These are phyloP conservation scores for Viola pubescens DNA, from an alignment of 441 rosid species.

Conservation along the genomic window DNA sequence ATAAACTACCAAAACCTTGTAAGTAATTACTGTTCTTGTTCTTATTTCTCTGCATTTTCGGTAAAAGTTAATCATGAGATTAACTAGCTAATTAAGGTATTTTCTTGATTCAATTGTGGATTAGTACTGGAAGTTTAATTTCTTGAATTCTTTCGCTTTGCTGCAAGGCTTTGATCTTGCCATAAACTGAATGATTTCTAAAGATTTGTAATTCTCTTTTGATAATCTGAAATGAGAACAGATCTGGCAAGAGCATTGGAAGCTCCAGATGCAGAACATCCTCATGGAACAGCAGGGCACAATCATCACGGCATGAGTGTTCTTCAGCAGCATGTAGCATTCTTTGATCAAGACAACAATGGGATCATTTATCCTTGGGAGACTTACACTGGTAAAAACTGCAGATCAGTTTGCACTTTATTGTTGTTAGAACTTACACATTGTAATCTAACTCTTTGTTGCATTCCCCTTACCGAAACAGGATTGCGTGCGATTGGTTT, in stretches of 20 bases:
- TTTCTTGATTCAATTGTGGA: not conserved
- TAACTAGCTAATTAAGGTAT: not conserved
- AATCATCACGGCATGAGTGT: slow-evolving; percentile 45
- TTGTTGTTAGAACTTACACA: not conserved
- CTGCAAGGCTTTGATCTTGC: not conserved
- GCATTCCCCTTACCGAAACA: slow-evolving; percentile 15
- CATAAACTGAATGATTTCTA: not conserved
- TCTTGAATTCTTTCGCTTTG: not conserved
- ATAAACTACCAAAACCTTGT: slow-evolving; percentile 63
- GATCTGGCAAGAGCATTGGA: slow-evolving; percentile 70
- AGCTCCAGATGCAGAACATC: slow-evolving; percentile 65
- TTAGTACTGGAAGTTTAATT: not conserved
- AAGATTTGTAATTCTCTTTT: not conserved
- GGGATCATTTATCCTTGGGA: slow-evolving; percentile 86
- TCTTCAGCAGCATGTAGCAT: slow-evolving; percentile 82
- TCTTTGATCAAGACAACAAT: slow-evolving; percentile 63
- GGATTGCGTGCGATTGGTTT: slow-evolving; percentile 64
- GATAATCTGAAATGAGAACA: slow-evolving; percentile 14
- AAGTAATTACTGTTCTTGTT: slow-evolving; percentile 9
- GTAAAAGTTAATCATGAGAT: not conserved
- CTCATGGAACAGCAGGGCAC: slow-evolving; percentile 54
- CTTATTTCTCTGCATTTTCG: not conserved
- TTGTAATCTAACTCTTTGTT: not conserved
- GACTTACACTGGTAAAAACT: slow-evolving; percentile 46
- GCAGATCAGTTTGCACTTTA: not conserved